Conservation (phyloP, 1,139 yeast species). For the Saccharomyces pastorianus region DNA sequence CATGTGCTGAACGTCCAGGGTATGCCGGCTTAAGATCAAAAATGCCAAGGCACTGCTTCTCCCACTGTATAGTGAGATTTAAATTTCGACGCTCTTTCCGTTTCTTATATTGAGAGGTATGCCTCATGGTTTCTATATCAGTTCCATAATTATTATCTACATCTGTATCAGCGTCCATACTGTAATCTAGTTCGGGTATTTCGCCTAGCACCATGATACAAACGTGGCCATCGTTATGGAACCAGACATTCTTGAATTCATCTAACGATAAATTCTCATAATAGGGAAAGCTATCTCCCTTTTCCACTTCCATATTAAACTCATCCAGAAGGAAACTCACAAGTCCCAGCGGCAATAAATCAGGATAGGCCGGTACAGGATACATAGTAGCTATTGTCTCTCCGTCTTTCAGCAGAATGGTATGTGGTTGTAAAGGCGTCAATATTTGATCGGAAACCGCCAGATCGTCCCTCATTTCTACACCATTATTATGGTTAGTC, state of each 20-base stretch:
- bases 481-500: conserved; percentile 1
- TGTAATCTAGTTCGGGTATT: conserved; percentile 47
- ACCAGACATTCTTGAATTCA: conserved; percentile 78
- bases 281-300: conserved; percentile 83
- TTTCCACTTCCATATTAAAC: conserved; percentile 82
- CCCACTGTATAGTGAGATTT: conserved; percentile 57
- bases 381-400: conserved; percentile 88
- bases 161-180: conserved; percentile 14
- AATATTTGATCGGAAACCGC: conserved; percentile 1
- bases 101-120: conserved; percentile 22
- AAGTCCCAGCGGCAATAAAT: conserved; percentile 63
- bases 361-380: conserved; percentile 57
- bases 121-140: conserved; percentile 23
- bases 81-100: conserved; percentile 26
- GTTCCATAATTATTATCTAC: conserved; percentile 16
- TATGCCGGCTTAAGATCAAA: conserved; percentile 76
- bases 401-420: conserved; percentile 76
- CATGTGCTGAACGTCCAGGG: conserved; percentile 66
- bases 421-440: conserved; percentile 34
- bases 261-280: conserved; percentile 68
- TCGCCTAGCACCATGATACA: conserved; percentile 84
- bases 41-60: conserved; percentile 76
- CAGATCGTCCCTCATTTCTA: conserved; percentile 10
- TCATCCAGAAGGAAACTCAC: conserved; percentile 81
- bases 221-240: conserved; percentile 58